Evolutionary conservation across 257 asterid genomes (phyloP).

Genomic region (Nicotiana tabacum): DNA sequence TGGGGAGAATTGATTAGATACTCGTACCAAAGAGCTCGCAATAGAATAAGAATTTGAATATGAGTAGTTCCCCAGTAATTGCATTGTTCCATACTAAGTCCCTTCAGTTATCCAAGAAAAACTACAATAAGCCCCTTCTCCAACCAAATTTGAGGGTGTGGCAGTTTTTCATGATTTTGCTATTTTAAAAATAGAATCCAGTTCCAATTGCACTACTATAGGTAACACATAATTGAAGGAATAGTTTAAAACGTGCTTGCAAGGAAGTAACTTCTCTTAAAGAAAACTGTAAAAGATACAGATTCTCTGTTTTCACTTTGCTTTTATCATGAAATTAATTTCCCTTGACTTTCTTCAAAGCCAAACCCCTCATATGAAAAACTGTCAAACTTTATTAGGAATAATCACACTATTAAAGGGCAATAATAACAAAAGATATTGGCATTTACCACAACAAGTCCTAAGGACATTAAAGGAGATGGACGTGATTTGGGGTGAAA

Average conservation of each 20-base stretch:
- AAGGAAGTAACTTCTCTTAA: not conserved
- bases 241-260: not conserved
- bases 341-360: not conserved
- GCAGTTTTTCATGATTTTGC: not conserved
- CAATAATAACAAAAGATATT: constrained; percentile 1
- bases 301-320: not conserved
- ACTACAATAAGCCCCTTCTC: not conserved
- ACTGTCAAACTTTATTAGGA: not conserved
- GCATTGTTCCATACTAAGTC: not conserved
- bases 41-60: not conserved
- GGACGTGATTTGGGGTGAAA: constrained; percentile 76
- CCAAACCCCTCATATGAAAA: not conserved
- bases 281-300: not conserved
- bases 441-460: constrained; percentile 66
- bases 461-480: constrained; percentile 70
- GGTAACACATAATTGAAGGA: not conserved
- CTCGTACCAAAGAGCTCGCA: not conserved
- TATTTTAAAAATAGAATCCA: not conserved
- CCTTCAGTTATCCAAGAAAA: not conserved
- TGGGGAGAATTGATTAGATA: not conserved
- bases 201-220: not conserved
- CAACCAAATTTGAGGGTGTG: not conserved
- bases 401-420: not conserved
- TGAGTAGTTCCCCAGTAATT: not conserved
- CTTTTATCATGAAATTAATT: not conserved